These are phyloP conservation scores for Ophiognomonia clavigignenti-juglandacearum DNA, from an alignment of 2,329 filamentous ascomycete genomes.

Conservation along the genomic window DNA sequence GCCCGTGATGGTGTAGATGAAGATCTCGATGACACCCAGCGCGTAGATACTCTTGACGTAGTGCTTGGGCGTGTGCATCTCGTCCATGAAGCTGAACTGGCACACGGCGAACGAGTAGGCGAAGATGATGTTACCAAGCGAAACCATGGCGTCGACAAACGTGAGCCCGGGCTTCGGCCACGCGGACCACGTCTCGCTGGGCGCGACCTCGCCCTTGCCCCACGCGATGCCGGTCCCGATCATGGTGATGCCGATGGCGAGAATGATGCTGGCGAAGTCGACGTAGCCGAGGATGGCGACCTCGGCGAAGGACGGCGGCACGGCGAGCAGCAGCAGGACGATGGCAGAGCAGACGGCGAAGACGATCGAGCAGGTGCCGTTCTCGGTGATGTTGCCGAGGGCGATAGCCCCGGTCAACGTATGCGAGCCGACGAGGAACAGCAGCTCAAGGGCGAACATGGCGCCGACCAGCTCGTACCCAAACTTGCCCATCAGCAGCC, in stretches of 20 bases:
- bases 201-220: conserved; percentile 22
- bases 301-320: conserved; percentile 44
- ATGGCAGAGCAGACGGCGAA: conserved; percentile 42
- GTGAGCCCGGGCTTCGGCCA: conserved; percentile 40
- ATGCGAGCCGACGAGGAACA: conserved; percentile 70
- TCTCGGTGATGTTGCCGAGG: conserved; percentile 58
- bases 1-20: conserved; percentile 63
- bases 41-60: conserved; percentile 53
- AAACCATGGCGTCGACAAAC: conserved; percentile 53
- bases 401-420: conserved; percentile 66
- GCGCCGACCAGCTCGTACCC: conserved; percentile 59
- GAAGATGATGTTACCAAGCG: conserved; percentile 65
- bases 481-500: conserved; percentile 53
- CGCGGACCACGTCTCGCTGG: conserved; percentile 33
- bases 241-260: conserved; percentile 63
- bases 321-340: conserved; percentile 39
- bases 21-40: conserved; percentile 57
- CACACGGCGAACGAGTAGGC: conserved; percentile 57
- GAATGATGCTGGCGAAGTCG: conserved; percentile 57
- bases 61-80: conserved; percentile 45
- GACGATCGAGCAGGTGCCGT: conserved; percentile 42
- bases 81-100: conserved; percentile 50
- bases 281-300: conserved; percentile 46
- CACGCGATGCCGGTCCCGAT: conserved; percentile 53
- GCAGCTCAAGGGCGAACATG: conserved; percentile 58